These are phyloP conservation scores for Naematelia aurantialba DNA, from an alignment of 768 basidiomycete genomes.

Conservation along the genomic window DNA sequence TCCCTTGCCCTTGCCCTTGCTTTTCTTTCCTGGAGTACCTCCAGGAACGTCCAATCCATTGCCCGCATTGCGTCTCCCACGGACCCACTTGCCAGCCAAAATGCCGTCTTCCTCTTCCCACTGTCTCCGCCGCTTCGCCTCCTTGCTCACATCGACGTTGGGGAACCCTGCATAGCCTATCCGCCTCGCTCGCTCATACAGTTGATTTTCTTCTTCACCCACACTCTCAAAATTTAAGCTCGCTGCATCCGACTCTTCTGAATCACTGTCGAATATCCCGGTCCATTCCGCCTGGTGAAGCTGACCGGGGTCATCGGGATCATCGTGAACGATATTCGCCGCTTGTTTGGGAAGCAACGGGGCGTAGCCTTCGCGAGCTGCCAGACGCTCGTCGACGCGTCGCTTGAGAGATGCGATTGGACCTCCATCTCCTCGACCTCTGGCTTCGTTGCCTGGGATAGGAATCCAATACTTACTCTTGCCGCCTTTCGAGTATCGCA, in stretches of 20 bases:
- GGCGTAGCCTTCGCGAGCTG: constrained; percentile 64
- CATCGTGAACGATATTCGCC: constrained; percentile 60
- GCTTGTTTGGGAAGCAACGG: constrained; percentile 68
- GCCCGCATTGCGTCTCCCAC: constrained; percentile 11
- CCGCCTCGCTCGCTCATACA: constrained; percentile 70
- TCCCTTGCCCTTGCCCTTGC: constrained; percentile 25
- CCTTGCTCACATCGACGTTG: constrained; percentile 78
- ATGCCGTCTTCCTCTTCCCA: constrained; percentile 86
- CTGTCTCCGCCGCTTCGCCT: constrained; percentile 61
- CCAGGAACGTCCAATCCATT: constrained; percentile 7
- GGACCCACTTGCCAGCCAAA: constrained; percentile 62
- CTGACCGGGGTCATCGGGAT: constrained; percentile 27
- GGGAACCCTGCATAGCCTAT: constrained; percentile 90
- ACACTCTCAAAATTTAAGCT: constrained; percentile 64
- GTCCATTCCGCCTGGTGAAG: constrained; percentile 5
- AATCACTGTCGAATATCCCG: constrained; percentile 42
- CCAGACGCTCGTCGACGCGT: constrained; percentile 44
- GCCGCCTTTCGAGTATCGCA: constrained; percentile 88
- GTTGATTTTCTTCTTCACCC: constrained; percentile 63
- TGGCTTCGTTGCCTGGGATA: constrained; percentile 55
- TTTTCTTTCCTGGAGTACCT: constrained; percentile 52
- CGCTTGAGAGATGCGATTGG: constrained; percentile 49
- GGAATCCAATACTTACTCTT: constrained; percentile 95
- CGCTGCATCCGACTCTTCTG: constrained; percentile 41
- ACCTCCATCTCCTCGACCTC: constrained; percentile 40